Evolutionary conservation across 2,329 filamentous ascomycete genomes (phyloP).

Genomic region (Thielaviopsis cerberus): DNA sequence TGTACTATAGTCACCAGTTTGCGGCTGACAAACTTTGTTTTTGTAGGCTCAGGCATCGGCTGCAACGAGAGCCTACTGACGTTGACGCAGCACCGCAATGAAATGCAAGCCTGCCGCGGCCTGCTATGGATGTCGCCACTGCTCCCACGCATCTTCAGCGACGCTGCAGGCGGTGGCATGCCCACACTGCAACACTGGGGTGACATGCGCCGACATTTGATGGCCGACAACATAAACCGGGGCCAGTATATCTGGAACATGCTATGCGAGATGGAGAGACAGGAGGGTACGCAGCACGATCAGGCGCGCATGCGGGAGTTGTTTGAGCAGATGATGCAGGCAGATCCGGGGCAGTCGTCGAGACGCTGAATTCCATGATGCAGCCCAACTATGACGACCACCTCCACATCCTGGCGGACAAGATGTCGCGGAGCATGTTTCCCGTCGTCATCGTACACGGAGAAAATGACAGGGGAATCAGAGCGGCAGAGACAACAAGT

Average conservation of each 20-base stretch:
- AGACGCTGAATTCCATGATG: not conserved
- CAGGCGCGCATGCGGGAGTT: not conserved
- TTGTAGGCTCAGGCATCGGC: conserved; percentile 6
- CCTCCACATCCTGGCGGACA: not conserved
- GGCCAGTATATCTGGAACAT: conserved; percentile 4
- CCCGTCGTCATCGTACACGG: not conserved
- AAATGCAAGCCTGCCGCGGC: not conserved
- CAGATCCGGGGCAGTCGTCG: not conserved
- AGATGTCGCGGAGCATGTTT: not conserved
- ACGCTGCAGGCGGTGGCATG: not conserved
- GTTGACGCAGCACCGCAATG: not conserved
- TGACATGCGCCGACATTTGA: not conserved
- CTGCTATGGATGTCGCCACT: conserved; percentile 3
- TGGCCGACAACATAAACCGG: not conserved
- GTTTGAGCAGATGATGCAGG: not conserved
- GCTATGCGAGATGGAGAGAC: conserved; percentile 3
- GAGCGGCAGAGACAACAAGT: not conserved
- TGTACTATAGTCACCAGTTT: not conserved
- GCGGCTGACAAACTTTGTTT: not conserved
- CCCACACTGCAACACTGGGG: conserved; percentile 1
- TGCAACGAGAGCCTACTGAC: conserved; percentile 4
- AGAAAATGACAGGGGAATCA: not conserved
- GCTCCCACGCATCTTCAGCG: not conserved
- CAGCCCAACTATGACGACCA: not conserved
- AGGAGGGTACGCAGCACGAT: not conserved